Evolutionary conservation across 2,329 filamentous ascomycete genomes (phyloP), one percentile per base, ranked within the genome.

Genomic region (Colletotrichum eremochloae): DNA sequence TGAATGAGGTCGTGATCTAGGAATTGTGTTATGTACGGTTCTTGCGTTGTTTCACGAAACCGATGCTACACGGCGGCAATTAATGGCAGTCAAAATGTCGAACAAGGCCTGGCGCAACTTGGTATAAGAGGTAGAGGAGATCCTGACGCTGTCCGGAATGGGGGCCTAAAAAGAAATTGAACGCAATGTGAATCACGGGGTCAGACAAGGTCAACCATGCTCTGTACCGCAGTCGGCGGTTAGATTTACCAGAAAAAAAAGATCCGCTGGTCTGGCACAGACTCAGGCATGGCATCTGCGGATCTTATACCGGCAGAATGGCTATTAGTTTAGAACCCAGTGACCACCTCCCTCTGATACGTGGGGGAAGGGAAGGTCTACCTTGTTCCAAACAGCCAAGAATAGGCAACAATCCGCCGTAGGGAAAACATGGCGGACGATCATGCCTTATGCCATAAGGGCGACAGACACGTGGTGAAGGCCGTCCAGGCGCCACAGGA

Each of bases 201-300:
- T 65, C 38, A 72, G 14, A 42, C 70, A 72, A 33, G 69, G 66
- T 60, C 53, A 64, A 33, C 38, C 66, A 70, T 64, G 50, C 40
- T 53, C 62, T 18, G 20, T 12, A 24, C n/a, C n/a, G 18, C 55
- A 44, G 50, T 11, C 29, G 24, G 11, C 62, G 2, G 33, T 18
- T 14, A 18, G 36, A 56, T 44, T 24, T 18, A 40, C n/a, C 50
- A 2, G 15, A 33, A 12, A 5, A 5, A 46, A 31, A 33, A 12
- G 46, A 20, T 20, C 42, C 33, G 36, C 24, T n/a, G 24, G 33
- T 31, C 46, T 48, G 9, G 40, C 14, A 18, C 4, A 63, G 33
- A 38, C 46, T 52, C 40, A 33, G 46, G 61, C 36, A n/a, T 31
- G 61, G 20, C n/a, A 33, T 31, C 18, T 5, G 38, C 12, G 20